Conservation (phyloP, 2,329 filamentous ascomycete species). For the Tolypocladium album region DNA sequence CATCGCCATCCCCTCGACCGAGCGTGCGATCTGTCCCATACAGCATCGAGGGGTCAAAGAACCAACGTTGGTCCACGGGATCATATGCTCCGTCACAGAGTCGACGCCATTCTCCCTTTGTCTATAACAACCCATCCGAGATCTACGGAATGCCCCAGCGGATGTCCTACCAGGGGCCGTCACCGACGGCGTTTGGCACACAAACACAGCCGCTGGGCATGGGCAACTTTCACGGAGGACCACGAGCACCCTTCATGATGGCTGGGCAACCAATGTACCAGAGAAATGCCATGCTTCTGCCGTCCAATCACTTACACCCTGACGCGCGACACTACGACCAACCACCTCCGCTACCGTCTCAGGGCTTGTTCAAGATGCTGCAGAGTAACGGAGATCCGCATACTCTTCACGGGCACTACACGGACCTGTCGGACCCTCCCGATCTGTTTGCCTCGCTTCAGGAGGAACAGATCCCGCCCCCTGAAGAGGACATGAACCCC, state of each 20-base stretch:
- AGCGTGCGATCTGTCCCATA: slow-evolving; percentile 61
- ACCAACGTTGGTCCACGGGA: slow-evolving; percentile 70
- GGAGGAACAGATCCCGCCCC: slow-evolving; percentile 63
- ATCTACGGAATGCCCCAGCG: slow-evolving; percentile 45
- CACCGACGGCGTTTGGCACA: slow-evolving; percentile 24
- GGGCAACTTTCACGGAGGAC: slow-evolving; percentile 42
- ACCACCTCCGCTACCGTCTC: slow-evolving; percentile 54
- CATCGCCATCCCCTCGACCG: slow-evolving; percentile 60
- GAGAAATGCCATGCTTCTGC: slow-evolving; percentile 48
- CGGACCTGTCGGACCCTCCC: slow-evolving; percentile 63
- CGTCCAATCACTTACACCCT: slow-evolving; percentile 35
- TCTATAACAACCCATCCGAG: slow-evolving; percentile 52
- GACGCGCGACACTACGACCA: slow-evolving; percentile 45
- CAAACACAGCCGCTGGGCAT: slow-evolving; percentile 41
- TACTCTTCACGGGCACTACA: slow-evolving; percentile 56
- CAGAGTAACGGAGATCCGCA: slow-evolving; percentile 66
- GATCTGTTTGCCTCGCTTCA: slow-evolving; percentile 66
- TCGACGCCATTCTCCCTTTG: slow-evolving; percentile 47
- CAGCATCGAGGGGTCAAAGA: slow-evolving; percentile 53
- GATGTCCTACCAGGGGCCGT: slow-evolving; percentile 33
- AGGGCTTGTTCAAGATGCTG: slow-evolving; percentile 62
- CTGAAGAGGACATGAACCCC: slow-evolving; percentile 73
- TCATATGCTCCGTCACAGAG: slow-evolving; percentile 51
- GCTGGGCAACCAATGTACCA: slow-evolving; percentile 38
- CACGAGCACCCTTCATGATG: slow-evolving; percentile 46